Evolutionary conservation across 192 early-diverging fungal species (phyloP).

Genomic region (Coemansia sp.): DNA sequence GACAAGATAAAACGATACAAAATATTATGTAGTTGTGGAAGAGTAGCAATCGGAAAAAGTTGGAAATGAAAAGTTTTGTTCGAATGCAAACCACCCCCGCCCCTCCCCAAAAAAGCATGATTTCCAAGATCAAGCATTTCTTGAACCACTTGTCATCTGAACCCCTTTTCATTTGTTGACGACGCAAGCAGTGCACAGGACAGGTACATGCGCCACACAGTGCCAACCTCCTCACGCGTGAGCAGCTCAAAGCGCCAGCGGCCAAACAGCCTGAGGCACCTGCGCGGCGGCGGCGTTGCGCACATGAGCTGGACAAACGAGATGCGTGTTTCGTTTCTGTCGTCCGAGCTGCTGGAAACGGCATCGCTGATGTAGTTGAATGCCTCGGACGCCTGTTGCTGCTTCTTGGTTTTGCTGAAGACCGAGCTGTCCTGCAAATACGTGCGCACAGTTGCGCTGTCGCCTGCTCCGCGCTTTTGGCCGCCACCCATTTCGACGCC

Average conservation of each 20-base stretch:
- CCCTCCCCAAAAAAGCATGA: too few relatives aligned
- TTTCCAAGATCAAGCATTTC: not conserved
- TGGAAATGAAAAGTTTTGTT: too few relatives aligned
- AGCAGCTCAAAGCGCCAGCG: conserved; percentile 50
- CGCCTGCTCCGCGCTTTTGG: not conserved
- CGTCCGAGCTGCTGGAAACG: conserved; percentile 17
- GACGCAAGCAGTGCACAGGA: conserved; percentile 53
- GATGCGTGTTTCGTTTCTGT: conserved; percentile 4
- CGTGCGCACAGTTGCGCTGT: conserved; percentile 14
- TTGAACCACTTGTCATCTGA: not conserved
- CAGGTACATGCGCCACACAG: conserved; percentile 56
- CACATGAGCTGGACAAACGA: conserved; percentile 56
- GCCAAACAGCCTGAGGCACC: conserved; percentile 27
- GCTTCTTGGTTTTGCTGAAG: conserved; percentile 10
- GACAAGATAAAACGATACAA: too few relatives aligned
- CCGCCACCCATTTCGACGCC: not conserved
- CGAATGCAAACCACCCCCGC: too few relatives aligned
- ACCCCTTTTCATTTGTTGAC: conserved; percentile 11
- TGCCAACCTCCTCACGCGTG: conserved; percentile 35
- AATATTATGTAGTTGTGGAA: too few relatives aligned
- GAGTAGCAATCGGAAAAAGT: too few relatives aligned
- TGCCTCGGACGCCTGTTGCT: conserved; percentile 32
- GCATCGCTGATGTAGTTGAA: conserved; percentile 45
- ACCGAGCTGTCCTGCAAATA: conserved; percentile 12
- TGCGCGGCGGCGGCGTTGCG: conserved; percentile 39